These are phyloP conservation scores for Brassica cretica DNA, from an alignment of 345 rosid species.

Conservation along the genomic window DNA sequence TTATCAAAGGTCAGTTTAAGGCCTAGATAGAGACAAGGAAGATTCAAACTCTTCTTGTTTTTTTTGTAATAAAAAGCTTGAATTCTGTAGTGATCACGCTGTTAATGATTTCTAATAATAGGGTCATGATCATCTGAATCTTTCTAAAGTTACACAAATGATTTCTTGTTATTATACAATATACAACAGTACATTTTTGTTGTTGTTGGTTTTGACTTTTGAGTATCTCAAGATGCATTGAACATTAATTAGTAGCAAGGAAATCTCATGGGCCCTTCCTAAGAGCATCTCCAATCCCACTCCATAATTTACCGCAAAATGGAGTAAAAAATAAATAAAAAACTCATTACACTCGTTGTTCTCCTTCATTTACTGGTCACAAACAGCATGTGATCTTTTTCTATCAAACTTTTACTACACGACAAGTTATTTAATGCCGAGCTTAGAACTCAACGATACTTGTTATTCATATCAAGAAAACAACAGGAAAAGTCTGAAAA, in stretches of 20 bases:
- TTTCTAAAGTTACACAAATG: neutral
- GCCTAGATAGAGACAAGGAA: neutral
- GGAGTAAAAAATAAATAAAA: too few relatives aligned
- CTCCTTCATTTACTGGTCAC: constrained; percentile 7
- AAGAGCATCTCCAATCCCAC: too few relatives aligned
- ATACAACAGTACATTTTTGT: neutral
- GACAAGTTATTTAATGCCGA: neutral
- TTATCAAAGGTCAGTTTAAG: neutral
- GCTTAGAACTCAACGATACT: neutral
- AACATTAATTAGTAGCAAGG: constrained; percentile 28
- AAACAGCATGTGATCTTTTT: constrained; percentile 12
- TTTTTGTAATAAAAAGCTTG: neutral
- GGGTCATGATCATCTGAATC: neutral
- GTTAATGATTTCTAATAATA: neutral
- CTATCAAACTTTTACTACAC: neutral
- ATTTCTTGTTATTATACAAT: neutral
- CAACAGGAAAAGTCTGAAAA: constrained; percentile 6
- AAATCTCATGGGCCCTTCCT: constrained; percentile 25
- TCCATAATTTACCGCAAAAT: too few relatives aligned
- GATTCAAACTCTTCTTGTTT: neutral
- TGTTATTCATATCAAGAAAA: constrained; percentile 11
- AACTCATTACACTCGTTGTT: too few relatives aligned
- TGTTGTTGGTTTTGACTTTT: neutral
- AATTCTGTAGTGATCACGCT: neutral
- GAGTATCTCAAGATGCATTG: constrained; percentile 19